Conservation (phyloP, 2,329 filamentous ascomycete species). For the Venturia oleaginea region DNA sequence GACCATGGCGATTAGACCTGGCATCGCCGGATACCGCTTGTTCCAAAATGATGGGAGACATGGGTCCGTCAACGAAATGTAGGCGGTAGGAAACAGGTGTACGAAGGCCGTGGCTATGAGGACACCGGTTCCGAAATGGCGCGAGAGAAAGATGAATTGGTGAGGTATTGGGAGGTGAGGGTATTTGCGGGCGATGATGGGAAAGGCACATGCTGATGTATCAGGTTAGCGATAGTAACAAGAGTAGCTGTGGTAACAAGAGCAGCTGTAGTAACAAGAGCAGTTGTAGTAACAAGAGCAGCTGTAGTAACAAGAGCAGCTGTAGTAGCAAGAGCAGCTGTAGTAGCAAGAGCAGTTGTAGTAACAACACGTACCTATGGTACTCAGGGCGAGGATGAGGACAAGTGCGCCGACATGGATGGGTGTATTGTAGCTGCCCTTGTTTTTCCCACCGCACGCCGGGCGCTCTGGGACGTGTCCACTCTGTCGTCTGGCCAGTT, state of each 20-base stretch:
- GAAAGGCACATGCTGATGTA: conserved; percentile 34
- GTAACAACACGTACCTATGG: conserved; percentile 33
- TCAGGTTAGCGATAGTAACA: neutral
- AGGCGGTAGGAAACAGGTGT: conserved; percentile 54
- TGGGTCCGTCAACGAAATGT: conserved; percentile 50
- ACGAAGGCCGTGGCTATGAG: conserved; percentile 50
- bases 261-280: too few species aligned
- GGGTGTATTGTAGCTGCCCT: conserved; percentile 44
- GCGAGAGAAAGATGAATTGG: conserved; percentile 48
- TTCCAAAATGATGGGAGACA: conserved; percentile 73
- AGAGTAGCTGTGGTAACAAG: neutral
- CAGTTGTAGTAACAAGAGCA: neutral
- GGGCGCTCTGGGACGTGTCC: conserved; percentile 35
- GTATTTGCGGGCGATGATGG: conserved; percentile 50
- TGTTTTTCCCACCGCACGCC: conserved; percentile 39
- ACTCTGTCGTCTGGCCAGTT: conserved; percentile 41
- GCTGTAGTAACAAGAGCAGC: neutral
- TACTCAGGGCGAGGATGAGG: conserved; percentile 47
- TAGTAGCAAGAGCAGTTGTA: neutral
- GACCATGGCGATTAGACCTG: conserved; percentile 73
- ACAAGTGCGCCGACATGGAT: conserved; percentile 50
- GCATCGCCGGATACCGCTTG: conserved; percentile 66
- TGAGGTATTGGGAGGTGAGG: conserved; percentile 51
- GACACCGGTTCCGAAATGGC: conserved; percentile 51
- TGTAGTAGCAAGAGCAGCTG: neutral